Conservation (phyloP, 345 rosid species). For the Kandelia obovata region DNA sequence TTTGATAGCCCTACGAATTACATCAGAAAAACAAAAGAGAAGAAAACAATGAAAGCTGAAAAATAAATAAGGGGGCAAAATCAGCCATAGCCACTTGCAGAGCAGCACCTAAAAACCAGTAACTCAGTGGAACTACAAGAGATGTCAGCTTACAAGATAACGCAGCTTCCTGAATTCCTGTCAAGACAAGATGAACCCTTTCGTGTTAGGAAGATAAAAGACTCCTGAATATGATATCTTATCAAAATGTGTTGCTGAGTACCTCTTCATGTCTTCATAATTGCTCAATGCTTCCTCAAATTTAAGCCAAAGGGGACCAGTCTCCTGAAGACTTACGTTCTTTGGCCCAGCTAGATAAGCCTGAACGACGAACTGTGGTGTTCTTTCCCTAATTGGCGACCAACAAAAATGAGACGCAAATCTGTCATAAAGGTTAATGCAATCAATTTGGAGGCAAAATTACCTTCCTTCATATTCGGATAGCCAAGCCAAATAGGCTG, state of each 20-base stretch:
- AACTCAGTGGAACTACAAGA: background rate
- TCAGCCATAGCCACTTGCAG: no score
- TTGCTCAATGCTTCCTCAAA: constrained; percentile 71
- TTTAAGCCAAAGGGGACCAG: constrained; percentile 67
- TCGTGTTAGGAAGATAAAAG: background rate
- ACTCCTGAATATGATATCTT: constrained; percentile 1
- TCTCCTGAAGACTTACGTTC: constrained; percentile 52
- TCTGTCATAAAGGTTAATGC: background rate
- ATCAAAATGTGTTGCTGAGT: background rate
- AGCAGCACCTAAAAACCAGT: background rate
- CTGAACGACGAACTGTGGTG: constrained; percentile 67
- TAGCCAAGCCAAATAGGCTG: constrained; percentile 78
- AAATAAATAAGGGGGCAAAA: no score
- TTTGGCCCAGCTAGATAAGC: constrained; percentile 74
- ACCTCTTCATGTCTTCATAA: constrained; percentile 64
- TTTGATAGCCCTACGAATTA: no score
- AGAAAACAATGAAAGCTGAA: no score
- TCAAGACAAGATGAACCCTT: constrained; percentile 10
- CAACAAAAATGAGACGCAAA: background rate
- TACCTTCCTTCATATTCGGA: constrained; percentile 85
- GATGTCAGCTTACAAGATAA: constrained; percentile 40
- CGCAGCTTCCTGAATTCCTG: constrained; percentile 62
- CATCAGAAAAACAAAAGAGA: no score
- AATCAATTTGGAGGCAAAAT: constrained; percentile 2
- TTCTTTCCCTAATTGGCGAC: constrained; percentile 51